Base-by-base conservation (phyloP, 257 asterid genomes). In the Solanum pimpinellifolium region DNA sequence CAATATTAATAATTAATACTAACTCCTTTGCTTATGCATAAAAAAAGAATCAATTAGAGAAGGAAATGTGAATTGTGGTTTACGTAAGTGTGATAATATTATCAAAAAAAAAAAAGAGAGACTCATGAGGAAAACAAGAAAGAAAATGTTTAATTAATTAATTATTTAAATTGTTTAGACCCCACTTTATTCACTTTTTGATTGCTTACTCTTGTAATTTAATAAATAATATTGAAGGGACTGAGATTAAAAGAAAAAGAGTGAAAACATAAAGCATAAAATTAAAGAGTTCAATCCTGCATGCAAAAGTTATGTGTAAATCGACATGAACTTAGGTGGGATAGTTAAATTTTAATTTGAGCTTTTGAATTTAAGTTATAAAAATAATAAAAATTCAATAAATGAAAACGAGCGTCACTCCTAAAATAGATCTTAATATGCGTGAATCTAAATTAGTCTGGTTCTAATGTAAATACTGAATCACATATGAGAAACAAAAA, bases 51-150 rank as follows among this genome's bases (percentile, higher is more conserved):
- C 60, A 84, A 62, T 62, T 62, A 46, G 47, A n/a, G 42, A 15
- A 84, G 62, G 59, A 65, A 10, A 84, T 84, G 70, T 83, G 29
- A 70, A 84, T 66, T 84, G 87, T 41, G 66, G 78, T 84, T 84
- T 84, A 84, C 87, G 87, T 66, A 42, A 84, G 6, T 25, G 85
- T 47, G 85, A 80, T 80, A 47, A 31, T 80, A 49, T 80, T 80
- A 80, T 29, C 68, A 29, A 80, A 39, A 29, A 52, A 41, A 29
- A 29, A 9, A 47, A 25, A 46, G 68, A 47, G 41, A 80, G 14
- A 9, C 69, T 80, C 1, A 5, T 29, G 85, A 80, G 69, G 44
- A 80, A 80, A 49, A 29, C 9, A 47, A 80, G 46, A 18, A 80
- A 49, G 29, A 47, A 47, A 80, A 27, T 16, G 0, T 0, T 52